Evolutionary conservation across 768 basidiomycete genomes (phyloP), one percentile per base, ranked within the genome.

Genomic region (Boletus rubroflammeus): DNA sequence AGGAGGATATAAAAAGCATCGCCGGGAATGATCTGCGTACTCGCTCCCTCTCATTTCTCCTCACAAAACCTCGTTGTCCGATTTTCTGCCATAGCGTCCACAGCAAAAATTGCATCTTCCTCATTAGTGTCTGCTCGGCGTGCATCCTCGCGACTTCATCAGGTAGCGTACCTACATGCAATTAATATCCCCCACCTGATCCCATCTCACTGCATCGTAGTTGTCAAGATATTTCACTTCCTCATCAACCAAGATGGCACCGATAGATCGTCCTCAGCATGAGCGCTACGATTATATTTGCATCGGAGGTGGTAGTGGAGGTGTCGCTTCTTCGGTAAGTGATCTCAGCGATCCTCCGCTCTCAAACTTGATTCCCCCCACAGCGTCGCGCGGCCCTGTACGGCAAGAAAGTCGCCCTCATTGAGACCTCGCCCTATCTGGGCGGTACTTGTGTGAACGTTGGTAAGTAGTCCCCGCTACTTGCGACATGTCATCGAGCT

Each of bases 361-460:
- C 32, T 35, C 44, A 25, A 14, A 5, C 5, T 15, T 54, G 29
- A 55, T 21, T 13, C 25, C 23, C 34, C 6, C 10, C n/a, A 3
- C 19, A 97, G 93, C 82, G 97, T 56, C 85, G 97, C 52, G 97
- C 96, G 14, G 91, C 91, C 17, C 78, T 79, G 17, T 94, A 98
- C 70, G 95, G 95, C 38, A 91, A 89, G 70, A 96, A 94, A 71
- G 92, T 93, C 49, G 96, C 94, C 13, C 73, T 98, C 26, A 82
- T 98, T 15, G 97, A 99, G 68, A 78, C 75, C 42, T 81, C 83
- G 5, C 80, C 83, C 10, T 67, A 80, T 38, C 79, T 95, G 3
- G 97, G 97, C 32, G 97, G 96, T 48, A 98, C 96, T 35, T 99
- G 97, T 67, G 97, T 99, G 55, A 98, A 98, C 71, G 96, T 99